Evolutionary conservation across 805 yeast genomes (phyloP).

Genomic region (Lipomyces orientalis): DNA sequence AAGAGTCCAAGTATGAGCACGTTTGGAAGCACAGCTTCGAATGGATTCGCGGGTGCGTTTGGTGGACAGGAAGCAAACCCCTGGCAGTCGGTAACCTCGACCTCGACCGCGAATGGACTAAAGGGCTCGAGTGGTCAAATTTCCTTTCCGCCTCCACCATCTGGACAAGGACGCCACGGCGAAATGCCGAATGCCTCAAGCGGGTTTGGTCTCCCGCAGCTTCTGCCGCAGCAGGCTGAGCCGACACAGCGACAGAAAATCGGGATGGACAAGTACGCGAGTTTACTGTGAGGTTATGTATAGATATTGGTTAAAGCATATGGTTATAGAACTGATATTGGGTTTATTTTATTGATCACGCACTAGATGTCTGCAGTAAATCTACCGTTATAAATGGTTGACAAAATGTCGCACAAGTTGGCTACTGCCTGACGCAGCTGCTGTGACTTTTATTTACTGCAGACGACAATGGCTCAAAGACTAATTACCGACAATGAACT

Average conservation of each 20-base stretch:
- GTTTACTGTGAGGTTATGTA: constrained; percentile 21
- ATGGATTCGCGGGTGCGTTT: not conserved
- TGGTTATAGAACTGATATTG: not conserved
- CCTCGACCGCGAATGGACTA: not conserved
- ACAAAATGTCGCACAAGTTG: not conserved
- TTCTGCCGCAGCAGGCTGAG: constrained; percentile 13
- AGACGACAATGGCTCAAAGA: not conserved
- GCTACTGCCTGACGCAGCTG: not conserved
- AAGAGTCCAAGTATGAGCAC: not conserved
- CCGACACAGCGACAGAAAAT: constrained; percentile 3
- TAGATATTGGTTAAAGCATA: not conserved
- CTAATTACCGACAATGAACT: not conserved
- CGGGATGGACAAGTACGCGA: constrained; percentile 30
- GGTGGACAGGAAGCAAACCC: constrained; percentile 11
- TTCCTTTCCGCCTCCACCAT: constrained; percentile 2
- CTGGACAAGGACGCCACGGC: not conserved
- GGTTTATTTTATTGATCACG: not conserved
- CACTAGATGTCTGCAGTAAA: not conserved
- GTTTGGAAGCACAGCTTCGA: not conserved
- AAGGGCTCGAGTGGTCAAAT: not conserved
- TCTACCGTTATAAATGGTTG: not conserved
- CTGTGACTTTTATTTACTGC: not conserved
- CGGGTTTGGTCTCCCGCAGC: constrained; percentile 24
- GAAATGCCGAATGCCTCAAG: not conserved
- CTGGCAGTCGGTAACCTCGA: constrained; percentile 16